phyloP scores from a whole-genome alignment of 768 basidiomycete species.

The Pisolithus albus region DNA sequence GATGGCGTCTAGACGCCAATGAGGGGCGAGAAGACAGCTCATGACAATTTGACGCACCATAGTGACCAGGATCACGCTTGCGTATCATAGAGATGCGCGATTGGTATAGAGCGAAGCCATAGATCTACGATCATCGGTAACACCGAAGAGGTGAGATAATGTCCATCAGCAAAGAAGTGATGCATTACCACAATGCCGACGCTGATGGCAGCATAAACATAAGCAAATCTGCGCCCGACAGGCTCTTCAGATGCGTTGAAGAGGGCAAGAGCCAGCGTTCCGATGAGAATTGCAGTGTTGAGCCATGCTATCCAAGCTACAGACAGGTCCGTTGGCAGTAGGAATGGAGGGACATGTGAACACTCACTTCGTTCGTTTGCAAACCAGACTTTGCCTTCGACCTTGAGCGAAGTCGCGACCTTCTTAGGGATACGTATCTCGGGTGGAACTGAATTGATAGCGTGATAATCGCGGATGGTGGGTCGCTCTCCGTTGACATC shows the following conservation, averaged over 20 bases:
- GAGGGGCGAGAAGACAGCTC: not conserved
- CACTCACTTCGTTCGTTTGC: slow-evolving; percentile 85
- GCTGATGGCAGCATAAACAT: slow-evolving; percentile 76
- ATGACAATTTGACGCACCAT: slow-evolving; percentile 51
- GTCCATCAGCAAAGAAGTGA: not conserved
- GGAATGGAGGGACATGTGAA: not conserved
- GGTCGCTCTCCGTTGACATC: slow-evolving; percentile 48
- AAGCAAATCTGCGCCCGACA: slow-evolving; percentile 71
- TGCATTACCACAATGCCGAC: slow-evolving; percentile 51
- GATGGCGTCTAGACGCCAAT: slow-evolving; percentile 55
- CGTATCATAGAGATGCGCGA: slow-evolving; percentile 87
- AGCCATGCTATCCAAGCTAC: slow-evolving; percentile 92
- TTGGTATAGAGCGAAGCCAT: slow-evolving; percentile 84
- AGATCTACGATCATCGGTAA: slow-evolving; percentile 43
- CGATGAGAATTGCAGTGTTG: slow-evolving; percentile 76
- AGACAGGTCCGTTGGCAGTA: slow-evolving; percentile 2
- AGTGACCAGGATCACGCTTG: slow-evolving; percentile 79
- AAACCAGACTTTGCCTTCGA: slow-evolving; percentile 97
- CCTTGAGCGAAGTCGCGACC: slow-evolving; percentile 71
- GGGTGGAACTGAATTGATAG: slow-evolving; percentile 59
- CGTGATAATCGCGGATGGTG: slow-evolving; percentile 65
- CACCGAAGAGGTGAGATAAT: not conserved
- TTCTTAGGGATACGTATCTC: slow-evolving; percentile 77
- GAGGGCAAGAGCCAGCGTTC: slow-evolving; percentile 77
- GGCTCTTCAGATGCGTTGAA: slow-evolving; percentile 73